A percentile compares a stretch with the other conserved stretches of the same genome.
These are phyloP conservation scores for Aphanocladium album DNA, from an alignment of 2,329 filamentous ascomycete species.

Conservation along the genomic window DNA sequence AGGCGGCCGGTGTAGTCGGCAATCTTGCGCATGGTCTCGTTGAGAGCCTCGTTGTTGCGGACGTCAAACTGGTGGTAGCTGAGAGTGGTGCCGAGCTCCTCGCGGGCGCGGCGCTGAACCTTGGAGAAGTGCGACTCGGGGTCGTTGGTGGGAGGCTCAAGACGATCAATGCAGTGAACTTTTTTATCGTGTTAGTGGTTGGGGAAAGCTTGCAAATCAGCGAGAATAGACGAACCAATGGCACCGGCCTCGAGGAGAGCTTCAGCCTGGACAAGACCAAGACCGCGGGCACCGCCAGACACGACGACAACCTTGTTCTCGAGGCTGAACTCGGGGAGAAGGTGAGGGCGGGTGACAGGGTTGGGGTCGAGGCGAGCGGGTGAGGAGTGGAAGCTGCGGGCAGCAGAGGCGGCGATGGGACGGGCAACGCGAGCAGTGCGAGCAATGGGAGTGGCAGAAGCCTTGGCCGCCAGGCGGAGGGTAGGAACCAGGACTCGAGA, in stretches of 20 bases:
- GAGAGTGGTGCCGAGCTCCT: conserved; percentile 61
- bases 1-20: conserved; percentile 65
- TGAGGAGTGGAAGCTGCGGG: conserved; percentile 21
- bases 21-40: conserved; percentile 63
- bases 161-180: conserved; percentile 64
- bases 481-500: conserved; percentile 21
- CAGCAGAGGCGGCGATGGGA: conserved; percentile 13
- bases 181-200: not conserved
- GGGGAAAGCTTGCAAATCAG: not conserved
- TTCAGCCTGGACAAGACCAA: conserved; percentile 74
- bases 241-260: conserved; percentile 77
- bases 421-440: conserved; percentile 5
- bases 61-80: conserved; percentile 79
- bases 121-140: conserved; percentile 54
- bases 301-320: conserved; percentile 70
- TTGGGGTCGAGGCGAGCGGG: conserved; percentile 17
- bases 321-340: conserved; percentile 70
- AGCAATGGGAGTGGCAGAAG: conserved; percentile 4
- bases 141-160: conserved; percentile 44
- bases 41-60: conserved; percentile 62
- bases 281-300: conserved; percentile 69
- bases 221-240: conserved; percentile 37
- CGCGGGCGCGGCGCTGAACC: conserved; percentile 57
- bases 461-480: conserved; percentile 16
- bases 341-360: conserved; percentile 20